These are phyloP conservation scores for Hanseniaspora meyeri DNA, from an alignment of 805 yeast species.

Conservation along the genomic window DNA sequence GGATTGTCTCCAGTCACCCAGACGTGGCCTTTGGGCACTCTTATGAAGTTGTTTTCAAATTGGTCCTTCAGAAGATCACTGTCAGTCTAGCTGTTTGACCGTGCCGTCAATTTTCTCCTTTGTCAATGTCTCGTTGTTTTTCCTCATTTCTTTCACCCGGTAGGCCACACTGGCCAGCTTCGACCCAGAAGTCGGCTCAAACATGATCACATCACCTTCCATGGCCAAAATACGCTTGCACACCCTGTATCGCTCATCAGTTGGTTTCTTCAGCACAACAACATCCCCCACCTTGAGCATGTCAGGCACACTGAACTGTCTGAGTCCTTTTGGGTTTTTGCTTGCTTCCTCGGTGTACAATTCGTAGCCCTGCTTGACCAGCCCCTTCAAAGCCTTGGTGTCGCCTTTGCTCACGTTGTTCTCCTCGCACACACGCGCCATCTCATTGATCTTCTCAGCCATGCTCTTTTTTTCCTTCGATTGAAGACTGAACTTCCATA, in stretches of 20 bases:
- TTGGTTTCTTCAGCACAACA: constrained; percentile 79
- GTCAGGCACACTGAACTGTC: background rate
- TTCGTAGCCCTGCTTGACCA: background rate
- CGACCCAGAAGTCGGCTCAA: constrained; percentile 64
- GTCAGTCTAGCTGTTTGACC: constrained; percentile 14
- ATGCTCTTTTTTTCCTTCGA: background rate
- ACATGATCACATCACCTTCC: constrained; percentile 79
- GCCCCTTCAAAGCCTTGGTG: background rate
- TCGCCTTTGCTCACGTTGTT: background rate
- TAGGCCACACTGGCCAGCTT: constrained; percentile 21
- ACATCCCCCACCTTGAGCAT: constrained; percentile 64
- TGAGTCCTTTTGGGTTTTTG: background rate
- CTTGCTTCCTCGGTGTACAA: background rate
- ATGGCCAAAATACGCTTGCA: constrained; percentile 90
- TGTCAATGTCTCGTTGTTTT: background rate
- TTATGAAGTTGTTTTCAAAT: constrained; percentile 39
- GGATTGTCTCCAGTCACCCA: constrained; percentile 97
- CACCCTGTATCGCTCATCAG: constrained; percentile 71
- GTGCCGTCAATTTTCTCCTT: constrained; percentile 10
- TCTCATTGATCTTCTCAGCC: background rate
- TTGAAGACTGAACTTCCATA: constrained; percentile 8
- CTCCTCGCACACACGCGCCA: background rate
- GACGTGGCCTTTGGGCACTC: constrained; percentile 85
- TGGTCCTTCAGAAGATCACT: constrained; percentile 16
- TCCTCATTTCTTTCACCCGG: background rate